A percentile compares a stretch with the other conserved stretches of the same genome.
phyloP scores from a whole-genome alignment of 768 basidiomycete genomes.

The Mycena amicta region DNA sequence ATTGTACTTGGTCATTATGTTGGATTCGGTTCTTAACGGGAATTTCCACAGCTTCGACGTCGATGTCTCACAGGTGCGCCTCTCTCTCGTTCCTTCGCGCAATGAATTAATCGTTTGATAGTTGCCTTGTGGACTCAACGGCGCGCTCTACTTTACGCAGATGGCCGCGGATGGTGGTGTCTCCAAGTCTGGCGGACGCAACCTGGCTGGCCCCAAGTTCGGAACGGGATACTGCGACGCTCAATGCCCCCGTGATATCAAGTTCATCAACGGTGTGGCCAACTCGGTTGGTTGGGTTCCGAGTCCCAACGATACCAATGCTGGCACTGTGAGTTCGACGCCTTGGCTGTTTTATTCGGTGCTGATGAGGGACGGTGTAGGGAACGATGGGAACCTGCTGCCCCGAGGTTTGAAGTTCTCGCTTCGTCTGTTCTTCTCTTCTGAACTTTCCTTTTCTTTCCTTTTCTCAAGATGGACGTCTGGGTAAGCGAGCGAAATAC shows the following conservation, averaged over 20 bases:
- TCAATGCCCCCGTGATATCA: conserved; percentile 47
- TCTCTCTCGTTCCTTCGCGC: no score
- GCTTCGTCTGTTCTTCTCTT: no score
- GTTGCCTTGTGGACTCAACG: conserved; percentile 49
- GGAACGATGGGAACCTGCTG: conserved; percentile 41
- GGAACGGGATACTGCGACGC: conserved; percentile 52
- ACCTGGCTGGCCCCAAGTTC: conserved; percentile 46
- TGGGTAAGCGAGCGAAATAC: no score
- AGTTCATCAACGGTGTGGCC: conserved; percentile 44
- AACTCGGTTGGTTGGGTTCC: conserved; percentile 9
- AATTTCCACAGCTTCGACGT: conserved; percentile 55
- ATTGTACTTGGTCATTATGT: no score
- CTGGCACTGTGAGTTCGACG: conserved; percentile 33
- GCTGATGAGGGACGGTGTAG: conserved; percentile 2
- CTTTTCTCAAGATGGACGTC: conserved; percentile 45
- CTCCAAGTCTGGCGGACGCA: conserved; percentile 36
- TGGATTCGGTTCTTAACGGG: no score
- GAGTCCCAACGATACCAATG: conserved; percentile 29
- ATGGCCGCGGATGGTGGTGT: conserved; percentile 47
- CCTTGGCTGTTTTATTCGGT: background rate
- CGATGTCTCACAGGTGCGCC: conserved; percentile 57
- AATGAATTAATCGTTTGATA: no score
- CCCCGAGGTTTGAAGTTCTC: no score
- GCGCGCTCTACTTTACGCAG: conserved; percentile 47
- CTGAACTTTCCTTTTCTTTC: no score